phyloP scores from a whole-genome alignment of 257 asterid species.

The Penstemon davidsonii region DNA sequence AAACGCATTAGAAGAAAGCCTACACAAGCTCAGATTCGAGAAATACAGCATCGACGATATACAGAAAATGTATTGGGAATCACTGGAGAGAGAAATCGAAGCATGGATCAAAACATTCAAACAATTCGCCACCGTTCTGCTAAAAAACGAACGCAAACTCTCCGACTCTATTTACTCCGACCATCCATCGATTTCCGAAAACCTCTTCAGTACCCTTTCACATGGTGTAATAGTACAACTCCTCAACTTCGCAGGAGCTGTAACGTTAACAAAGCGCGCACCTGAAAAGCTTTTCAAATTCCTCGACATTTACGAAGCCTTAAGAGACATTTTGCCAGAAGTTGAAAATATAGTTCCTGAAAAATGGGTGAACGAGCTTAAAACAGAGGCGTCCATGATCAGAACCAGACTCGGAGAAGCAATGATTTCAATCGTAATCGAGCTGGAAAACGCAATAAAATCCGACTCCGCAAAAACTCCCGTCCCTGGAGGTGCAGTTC shows the following conservation, averaged over 20 bases:
- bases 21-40: slow-evolving; percentile 58
- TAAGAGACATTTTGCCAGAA: slow-evolving; percentile 43
- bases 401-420: slow-evolving; percentile 65
- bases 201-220: slow-evolving; percentile 39
- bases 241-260: slow-evolving; percentile 70
- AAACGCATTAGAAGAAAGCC: slow-evolving; percentile 58
- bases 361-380: slow-evolving; percentile 41
- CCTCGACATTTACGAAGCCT: slow-evolving; percentile 66
- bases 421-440: slow-evolving; percentile 54
- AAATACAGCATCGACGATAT: slow-evolving; percentile 77
- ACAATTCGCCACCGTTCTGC: slow-evolving; percentile 34
- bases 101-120: slow-evolving; percentile 61
- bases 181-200: slow-evolving; percentile 35
- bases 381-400: slow-evolving; percentile 54
- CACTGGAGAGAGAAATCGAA: slow-evolving; percentile 66
- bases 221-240: slow-evolving; percentile 48
- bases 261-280: slow-evolving; percentile 62
- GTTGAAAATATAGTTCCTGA: slow-evolving; percentile 37
- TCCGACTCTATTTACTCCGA: slow-evolving; percentile 42
- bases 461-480: slow-evolving; percentile 62
- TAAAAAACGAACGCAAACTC: slow-evolving; percentile 57
- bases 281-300: slow-evolving; percentile 78
- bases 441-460: slow-evolving; percentile 72
- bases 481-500: slow-evolving; percentile 86
- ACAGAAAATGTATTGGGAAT: slow-evolving; percentile 71